These are phyloP conservation scores for Annulohypoxylon nitens DNA, from an alignment of 495 filamentous ascomycete genomes.

Conservation along the genomic window DNA sequence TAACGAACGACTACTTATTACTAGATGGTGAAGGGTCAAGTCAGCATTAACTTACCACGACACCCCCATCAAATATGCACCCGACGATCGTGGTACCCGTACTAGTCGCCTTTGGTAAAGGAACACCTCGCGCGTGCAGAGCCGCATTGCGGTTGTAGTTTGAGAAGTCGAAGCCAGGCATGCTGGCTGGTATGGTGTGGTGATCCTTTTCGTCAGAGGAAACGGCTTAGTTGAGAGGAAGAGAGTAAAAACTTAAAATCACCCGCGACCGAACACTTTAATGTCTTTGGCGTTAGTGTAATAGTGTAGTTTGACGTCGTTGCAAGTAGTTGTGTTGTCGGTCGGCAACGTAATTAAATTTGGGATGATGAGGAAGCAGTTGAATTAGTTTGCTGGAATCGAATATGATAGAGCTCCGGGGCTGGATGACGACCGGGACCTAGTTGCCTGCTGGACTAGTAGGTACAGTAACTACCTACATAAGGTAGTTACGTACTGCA, in stretches of 20 bases:
- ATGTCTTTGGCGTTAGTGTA: slow-evolving; percentile 18
- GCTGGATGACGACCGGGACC: slow-evolving; percentile 49
- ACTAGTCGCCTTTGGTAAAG: slow-evolving; percentile 96
- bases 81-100: slow-evolving; percentile 99
- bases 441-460: slow-evolving; percentile 47
- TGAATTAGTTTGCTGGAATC: slow-evolving; percentile 26
- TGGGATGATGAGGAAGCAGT: slow-evolving; percentile 1
- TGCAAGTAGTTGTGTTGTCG: slow-evolving; percentile 2
- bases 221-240: slow-evolving; percentile 1
- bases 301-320: background rate
- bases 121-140: slow-evolving; percentile 91
- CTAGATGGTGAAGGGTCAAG: background rate
- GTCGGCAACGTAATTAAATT: slow-evolving; percentile 13
- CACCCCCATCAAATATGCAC: slow-evolving; percentile 95
- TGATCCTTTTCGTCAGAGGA: background rate
- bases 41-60: slow-evolving; percentile 74
- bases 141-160: slow-evolving; percentile 99
- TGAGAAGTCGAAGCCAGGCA: slow-evolving; percentile 99
- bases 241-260: background rate
- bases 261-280: slow-evolving; percentile 2
- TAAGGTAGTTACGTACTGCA: background rate
- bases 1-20: slow-evolving; percentile 18
- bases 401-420: slow-evolving; percentile 7
- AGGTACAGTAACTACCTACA: too few relatives aligned
- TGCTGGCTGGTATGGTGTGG: slow-evolving; percentile 60